These are phyloP conservation scores for Boletus tomentosulus DNA, from an alignment of 768 basidiomycete species.

Conservation along the genomic window DNA sequence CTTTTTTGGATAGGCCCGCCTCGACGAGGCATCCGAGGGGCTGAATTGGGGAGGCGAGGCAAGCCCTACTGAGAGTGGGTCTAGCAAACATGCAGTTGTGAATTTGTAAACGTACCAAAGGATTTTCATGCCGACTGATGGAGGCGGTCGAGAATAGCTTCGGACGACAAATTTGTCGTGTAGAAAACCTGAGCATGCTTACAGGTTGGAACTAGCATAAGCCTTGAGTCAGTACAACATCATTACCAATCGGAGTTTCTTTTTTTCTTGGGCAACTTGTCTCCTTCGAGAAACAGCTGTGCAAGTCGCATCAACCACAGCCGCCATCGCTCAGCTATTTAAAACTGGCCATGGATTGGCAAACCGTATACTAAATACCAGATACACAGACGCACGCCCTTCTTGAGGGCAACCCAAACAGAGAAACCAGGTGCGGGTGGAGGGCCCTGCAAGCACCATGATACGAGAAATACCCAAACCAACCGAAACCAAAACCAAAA, in stretches of 20 bases:
- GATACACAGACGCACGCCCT: background rate
- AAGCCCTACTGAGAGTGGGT: slow-evolving; percentile 31
- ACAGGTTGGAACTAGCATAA: background rate
- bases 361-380: background rate
- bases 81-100: slow-evolving; percentile 1
- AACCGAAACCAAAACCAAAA: too few species aligned
- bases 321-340: too few species aligned
- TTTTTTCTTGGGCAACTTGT: too few species aligned
- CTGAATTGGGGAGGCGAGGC: slow-evolving; percentile 30
- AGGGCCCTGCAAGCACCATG: background rate
- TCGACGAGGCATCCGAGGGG: slow-evolving; percentile 61
- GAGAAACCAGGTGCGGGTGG: background rate
- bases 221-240: too few species aligned
- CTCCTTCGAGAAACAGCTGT: too few species aligned
- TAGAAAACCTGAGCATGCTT: slow-evolving; percentile 9
- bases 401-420: too few species aligned
- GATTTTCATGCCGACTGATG: slow-evolving; percentile 46
- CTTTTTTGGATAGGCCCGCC: slow-evolving; percentile 51
- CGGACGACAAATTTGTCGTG: background rate
- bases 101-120: slow-evolving; percentile 39
- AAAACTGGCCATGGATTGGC: too few species aligned
- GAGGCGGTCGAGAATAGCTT: slow-evolving; percentile 18
- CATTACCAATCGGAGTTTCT: too few species aligned
- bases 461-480: background rate
- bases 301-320: too few species aligned